Evolutionary conservation across 176 grass and related monocot genomes (phyloP).

Genomic region (Hyparrhenia diplandra): DNA sequence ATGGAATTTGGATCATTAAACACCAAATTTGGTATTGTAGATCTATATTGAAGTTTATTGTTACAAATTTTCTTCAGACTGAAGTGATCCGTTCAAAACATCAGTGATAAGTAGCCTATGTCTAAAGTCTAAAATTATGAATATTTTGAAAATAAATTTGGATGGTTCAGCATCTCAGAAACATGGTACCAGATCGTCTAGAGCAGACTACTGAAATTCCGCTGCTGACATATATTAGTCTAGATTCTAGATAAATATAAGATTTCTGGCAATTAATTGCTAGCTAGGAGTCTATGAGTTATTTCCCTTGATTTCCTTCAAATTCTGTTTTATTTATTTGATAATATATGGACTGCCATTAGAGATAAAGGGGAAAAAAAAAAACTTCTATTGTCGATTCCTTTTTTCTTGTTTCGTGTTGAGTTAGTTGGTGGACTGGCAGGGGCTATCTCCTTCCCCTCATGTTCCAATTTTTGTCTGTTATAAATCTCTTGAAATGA

Average conservation of each 20-base stretch:
- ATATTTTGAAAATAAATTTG: neutral
- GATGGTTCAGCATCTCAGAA: neutral
- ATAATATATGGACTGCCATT: neutral
- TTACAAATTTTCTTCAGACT: neutral
- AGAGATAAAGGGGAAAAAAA: neutral
- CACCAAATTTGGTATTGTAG: neutral
- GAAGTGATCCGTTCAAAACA: no score
- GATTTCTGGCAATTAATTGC: neutral
- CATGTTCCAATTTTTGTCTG: neutral
- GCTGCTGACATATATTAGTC: neutral
- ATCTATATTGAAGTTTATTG: neutral
- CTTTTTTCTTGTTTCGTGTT: no score
- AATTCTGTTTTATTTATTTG: neutral
- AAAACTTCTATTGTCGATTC: neutral
- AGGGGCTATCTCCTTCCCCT: neutral
- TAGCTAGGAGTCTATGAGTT: neutral
- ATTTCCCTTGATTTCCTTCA: neutral
- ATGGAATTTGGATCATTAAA: neutral
- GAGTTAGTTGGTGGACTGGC: neutral
- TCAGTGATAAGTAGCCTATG: neutral
- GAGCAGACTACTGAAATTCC: neutral
- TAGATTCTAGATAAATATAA: neutral
- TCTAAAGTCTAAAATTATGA: neutral
- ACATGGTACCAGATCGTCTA: neutral
- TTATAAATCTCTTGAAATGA: neutral